Evolutionary conservation across 179 eudicot species (phyloP).

Genomic region (Spergularia azorica): DNA sequence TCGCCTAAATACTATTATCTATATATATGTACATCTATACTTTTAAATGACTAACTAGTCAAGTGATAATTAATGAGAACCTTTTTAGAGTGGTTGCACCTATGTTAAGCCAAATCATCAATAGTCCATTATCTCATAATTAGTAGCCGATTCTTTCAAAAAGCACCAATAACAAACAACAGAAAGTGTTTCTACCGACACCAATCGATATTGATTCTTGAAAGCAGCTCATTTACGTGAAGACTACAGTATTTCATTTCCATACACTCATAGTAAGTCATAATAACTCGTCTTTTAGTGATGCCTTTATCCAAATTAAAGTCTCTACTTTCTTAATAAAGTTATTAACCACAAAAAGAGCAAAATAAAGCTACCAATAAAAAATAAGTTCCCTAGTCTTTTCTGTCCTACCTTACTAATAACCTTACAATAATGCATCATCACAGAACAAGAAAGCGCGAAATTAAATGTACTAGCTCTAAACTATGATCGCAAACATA

Average conservation of each 20-base stretch:
- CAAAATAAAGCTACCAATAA: background rate
- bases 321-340: conserved; percentile 12
- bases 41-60: too few relatives aligned
- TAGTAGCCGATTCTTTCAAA: background rate
- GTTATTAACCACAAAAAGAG: background rate
- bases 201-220: background rate
- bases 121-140: conserved; percentile 2
- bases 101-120: background rate
- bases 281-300: background rate
- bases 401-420: background rate
- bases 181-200: conserved; percentile 25
- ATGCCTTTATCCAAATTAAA: background rate
- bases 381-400: background rate
- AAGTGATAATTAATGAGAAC: too few relatives aligned
- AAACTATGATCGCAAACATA: too few relatives aligned
- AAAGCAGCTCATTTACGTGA: conserved; percentile 23
- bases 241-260: background rate
- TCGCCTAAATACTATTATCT: too few relatives aligned
- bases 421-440: too few relatives aligned
- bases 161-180: background rate
- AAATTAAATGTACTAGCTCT: too few relatives aligned
- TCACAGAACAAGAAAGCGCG: too few relatives aligned
- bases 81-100: background rate
- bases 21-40: too few relatives aligned
- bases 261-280: background rate